Conservation (phyloP, 2,329 filamentous ascomycete genomes). For the Cladosporium phlei region DNA sequence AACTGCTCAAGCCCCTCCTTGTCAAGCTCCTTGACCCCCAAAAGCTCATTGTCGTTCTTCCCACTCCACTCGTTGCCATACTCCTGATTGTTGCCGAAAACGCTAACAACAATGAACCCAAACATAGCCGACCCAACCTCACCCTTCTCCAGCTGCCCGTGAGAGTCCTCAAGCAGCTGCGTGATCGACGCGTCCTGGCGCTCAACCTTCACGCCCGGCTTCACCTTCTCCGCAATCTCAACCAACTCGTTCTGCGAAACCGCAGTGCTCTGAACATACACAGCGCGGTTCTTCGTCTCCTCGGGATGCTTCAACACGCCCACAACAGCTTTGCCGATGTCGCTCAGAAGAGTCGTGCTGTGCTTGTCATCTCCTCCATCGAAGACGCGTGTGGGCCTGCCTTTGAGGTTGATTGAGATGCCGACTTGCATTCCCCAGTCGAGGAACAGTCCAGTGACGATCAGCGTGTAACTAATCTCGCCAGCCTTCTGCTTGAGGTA, state of each 20-base stretch:
- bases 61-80: constrained; percentile 3
- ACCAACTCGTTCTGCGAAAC: constrained; percentile 37
- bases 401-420: constrained; percentile 28
- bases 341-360: constrained; percentile 29
- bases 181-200: background rate
- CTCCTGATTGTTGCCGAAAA: background rate
- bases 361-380: constrained; percentile 34
- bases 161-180: constrained; percentile 1
- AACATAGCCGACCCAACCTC: constrained; percentile 3
- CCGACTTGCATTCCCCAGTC: constrained; percentile 33
- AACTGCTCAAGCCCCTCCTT: background rate
- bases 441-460: constrained; percentile 35
- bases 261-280: constrained; percentile 34
- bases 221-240: constrained; percentile 18
- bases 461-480: constrained; percentile 27
- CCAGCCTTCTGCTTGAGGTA: constrained; percentile 7
- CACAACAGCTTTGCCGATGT: constrained; percentile 32
- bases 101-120: constrained; percentile 1
- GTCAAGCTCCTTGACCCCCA: constrained; percentile 1
- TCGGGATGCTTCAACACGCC: constrained; percentile 31
- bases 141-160: constrained; percentile 2
- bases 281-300: constrained; percentile 33
- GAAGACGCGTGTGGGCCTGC: constrained; percentile 29
- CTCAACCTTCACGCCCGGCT: background rate
- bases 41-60: constrained; percentile 8